A percentile compares a stretch with the other conserved stretches of the same genome.
Evolutionary conservation across 1,139 yeast genomes (phyloP).

Genomic region (Wickerhamomyces sp.): DNA sequence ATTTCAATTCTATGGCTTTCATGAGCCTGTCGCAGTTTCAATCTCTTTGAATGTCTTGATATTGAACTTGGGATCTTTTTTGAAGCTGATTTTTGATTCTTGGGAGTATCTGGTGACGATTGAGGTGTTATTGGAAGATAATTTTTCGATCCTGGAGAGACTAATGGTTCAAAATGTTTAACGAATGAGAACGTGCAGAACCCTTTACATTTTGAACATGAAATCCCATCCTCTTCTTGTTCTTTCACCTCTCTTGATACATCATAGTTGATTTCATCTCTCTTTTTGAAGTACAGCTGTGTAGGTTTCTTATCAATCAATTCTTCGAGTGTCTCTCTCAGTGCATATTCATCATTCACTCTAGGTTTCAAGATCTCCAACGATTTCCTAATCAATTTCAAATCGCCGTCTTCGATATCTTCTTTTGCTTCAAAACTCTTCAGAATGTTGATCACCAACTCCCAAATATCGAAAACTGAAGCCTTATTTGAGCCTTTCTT

Average conservation of each 20-base stretch:
- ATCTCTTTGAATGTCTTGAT: slow-evolving; percentile 12
- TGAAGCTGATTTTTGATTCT: slow-evolving; percentile 1
- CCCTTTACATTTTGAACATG: slow-evolving; percentile 30
- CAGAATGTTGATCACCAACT: slow-evolving; percentile 26
- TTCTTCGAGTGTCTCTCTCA: slow-evolving; percentile 11
- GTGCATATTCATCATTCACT: slow-evolving; percentile 15
- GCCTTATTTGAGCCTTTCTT: slow-evolving; percentile 27
- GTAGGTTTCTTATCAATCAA: slow-evolving; percentile 11
- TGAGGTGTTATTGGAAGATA: slow-evolving; percentile 16
- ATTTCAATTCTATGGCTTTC: slow-evolving; percentile 8
- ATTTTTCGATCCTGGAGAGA: not conserved
- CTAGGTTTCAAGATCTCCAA: slow-evolving; percentile 11
- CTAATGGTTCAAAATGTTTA: slow-evolving; percentile 10
- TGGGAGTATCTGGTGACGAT: slow-evolving; percentile 13
- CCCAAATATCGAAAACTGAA: slow-evolving; percentile 34
- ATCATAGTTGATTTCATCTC: slow-evolving; percentile 1
- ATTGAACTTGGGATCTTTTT: slow-evolving; percentile 5
- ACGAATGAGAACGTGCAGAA: slow-evolving; percentile 31
- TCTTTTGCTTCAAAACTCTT: slow-evolving; percentile 1
- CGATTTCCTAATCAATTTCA: slow-evolving; percentile 11
- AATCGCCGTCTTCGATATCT: slow-evolving; percentile 2
- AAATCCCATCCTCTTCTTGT: slow-evolving; percentile 24
- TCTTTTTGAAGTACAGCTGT: not conserved
- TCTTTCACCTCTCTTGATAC: slow-evolving; percentile 10
- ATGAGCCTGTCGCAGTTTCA: slow-evolving; percentile 11